Evolutionary conservation across 2,329 filamentous ascomycete species (phyloP).

Genomic region (Pseudogymnoascus sp.): DNA sequence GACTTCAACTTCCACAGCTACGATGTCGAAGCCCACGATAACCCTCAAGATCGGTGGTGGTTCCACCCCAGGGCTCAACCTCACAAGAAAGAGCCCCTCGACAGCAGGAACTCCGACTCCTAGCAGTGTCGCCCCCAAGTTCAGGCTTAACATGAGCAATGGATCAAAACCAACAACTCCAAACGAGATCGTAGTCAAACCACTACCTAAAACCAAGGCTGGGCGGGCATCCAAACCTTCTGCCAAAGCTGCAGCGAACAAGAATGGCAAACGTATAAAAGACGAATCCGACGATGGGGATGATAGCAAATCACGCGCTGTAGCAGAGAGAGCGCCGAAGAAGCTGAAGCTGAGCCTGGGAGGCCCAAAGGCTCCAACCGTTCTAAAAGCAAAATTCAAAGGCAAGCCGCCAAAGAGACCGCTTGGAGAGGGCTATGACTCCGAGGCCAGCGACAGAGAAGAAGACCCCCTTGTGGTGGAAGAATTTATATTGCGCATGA

Average conservation of each 20-base stretch:
- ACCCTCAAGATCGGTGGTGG: slow-evolving; percentile 21
- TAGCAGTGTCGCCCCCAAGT: slow-evolving; percentile 26
- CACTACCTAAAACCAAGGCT: slow-evolving; percentile 47
- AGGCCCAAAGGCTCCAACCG: slow-evolving; percentile 32
- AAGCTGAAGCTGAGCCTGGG: slow-evolving; percentile 42
- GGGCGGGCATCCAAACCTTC: slow-evolving; percentile 53
- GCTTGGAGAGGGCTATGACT: slow-evolving; percentile 88
- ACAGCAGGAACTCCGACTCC: slow-evolving; percentile 25
- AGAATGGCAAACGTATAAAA: slow-evolving; percentile 44
- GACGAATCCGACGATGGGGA: slow-evolving; percentile 46
- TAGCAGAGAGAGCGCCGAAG: slow-evolving; percentile 24
- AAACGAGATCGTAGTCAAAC: slow-evolving; percentile 14
- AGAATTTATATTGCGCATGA: slow-evolving; percentile 82
- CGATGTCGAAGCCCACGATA: slow-evolving; percentile 24
- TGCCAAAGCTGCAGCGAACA: slow-evolving; percentile 45
- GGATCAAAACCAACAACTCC: slow-evolving; percentile 23
- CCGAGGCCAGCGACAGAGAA: slow-evolving; percentile 87
- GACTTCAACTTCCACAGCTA: slow-evolving; percentile 5
- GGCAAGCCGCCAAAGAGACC: slow-evolving; percentile 62
- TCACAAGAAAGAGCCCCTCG: slow-evolving; percentile 10
- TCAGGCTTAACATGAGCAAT: slow-evolving; percentile 22
- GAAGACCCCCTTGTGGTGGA: slow-evolving; percentile 81
- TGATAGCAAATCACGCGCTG: slow-evolving; percentile 29
- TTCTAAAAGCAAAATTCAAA: slow-evolving; percentile 53
- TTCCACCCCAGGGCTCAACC: background rate